These are phyloP conservation scores for Talaromyces ruber DNA, from an alignment of 495 filamentous ascomycete species.

Conservation along the genomic window DNA sequence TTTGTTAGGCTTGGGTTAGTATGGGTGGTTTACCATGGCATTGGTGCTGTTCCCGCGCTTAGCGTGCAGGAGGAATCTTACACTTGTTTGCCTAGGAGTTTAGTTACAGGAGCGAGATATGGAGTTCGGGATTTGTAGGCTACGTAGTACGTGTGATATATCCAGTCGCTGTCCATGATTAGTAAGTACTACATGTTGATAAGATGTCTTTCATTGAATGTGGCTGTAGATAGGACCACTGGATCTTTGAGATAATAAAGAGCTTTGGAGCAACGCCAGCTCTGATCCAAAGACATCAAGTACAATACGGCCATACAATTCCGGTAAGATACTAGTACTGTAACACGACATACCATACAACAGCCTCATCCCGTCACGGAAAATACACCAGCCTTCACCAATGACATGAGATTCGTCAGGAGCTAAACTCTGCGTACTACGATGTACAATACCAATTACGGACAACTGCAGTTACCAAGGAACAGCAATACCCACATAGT, in stretches of 20 bases:
- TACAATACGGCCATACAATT: not conserved
- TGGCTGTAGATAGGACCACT: no score
- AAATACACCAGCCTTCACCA: not conserved
- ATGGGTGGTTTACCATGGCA: not conserved
- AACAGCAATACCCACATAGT: not conserved
- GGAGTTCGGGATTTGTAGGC: not conserved
- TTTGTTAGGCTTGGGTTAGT: not conserved
- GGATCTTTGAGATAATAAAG: no score
- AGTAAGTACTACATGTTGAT: no score
- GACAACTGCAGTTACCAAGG: not conserved
- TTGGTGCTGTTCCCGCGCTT: not conserved
- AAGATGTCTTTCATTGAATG: no score
- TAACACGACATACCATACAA: not conserved
- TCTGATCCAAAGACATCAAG: not conserved
- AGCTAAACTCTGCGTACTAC: not conserved
- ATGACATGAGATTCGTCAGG: not conserved
- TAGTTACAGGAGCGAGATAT: not conserved
- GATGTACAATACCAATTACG: not conserved
- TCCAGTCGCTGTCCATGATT: not conserved
- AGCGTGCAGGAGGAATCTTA: constrained; percentile 1
- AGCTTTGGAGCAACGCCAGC: not conserved
- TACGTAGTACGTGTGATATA: not conserved
- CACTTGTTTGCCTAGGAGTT: no score
- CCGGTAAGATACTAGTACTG: not conserved
- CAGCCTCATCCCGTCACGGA: not conserved